A percentile compares a stretch with the other conserved stretches of the same genome.
Evolutionary conservation across 805 yeast genomes (phyloP).

Genomic region (Metschnikowia corniflorae): DNA sequence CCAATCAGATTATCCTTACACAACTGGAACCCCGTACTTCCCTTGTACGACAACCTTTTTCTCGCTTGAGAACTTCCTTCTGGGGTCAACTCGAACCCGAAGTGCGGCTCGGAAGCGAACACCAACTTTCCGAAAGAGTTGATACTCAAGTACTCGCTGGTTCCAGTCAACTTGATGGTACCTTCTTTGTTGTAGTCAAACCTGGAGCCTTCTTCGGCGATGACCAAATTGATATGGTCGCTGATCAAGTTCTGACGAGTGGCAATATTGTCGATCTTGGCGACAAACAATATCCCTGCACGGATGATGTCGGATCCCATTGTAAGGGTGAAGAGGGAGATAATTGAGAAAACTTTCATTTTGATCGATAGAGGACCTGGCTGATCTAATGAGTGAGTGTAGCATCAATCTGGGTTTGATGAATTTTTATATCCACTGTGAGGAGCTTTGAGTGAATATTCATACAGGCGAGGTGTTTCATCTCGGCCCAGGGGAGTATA

Average conservation of each 20-base stretch:
- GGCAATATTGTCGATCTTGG: conserved; percentile 1
- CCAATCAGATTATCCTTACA: conserved; percentile 5
- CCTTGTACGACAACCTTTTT: conserved; percentile 3
- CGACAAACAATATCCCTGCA: conserved; percentile 7
- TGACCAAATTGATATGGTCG: background rate
- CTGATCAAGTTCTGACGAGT: conserved; percentile 1
- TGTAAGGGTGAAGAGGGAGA: background rate
- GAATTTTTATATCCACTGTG: too few species aligned
- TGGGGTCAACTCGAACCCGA: conserved; percentile 2
- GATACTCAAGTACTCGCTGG: background rate
- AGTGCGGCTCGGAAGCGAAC: background rate
- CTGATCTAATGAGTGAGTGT: too few species aligned
- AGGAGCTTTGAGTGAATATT: too few species aligned
- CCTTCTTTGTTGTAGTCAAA: conserved; percentile 4
- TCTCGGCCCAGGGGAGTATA: too few species aligned
- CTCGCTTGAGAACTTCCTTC: conserved; percentile 1
- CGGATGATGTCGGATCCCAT: conserved; percentile 1
- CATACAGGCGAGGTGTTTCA: too few species aligned
- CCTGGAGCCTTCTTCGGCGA: conserved; percentile 4
- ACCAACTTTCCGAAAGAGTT: background rate
- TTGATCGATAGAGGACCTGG: too few species aligned
- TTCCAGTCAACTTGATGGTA: conserved; percentile 3
- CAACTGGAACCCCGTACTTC: background rate
- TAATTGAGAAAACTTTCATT: background rate
- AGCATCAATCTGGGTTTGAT: too few species aligned